Evolutionary conservation across 2,329 filamentous ascomycete genomes (phyloP), one percentile per base, ranked within the genome.

Genomic region (Epichloe sibirici): DNA sequence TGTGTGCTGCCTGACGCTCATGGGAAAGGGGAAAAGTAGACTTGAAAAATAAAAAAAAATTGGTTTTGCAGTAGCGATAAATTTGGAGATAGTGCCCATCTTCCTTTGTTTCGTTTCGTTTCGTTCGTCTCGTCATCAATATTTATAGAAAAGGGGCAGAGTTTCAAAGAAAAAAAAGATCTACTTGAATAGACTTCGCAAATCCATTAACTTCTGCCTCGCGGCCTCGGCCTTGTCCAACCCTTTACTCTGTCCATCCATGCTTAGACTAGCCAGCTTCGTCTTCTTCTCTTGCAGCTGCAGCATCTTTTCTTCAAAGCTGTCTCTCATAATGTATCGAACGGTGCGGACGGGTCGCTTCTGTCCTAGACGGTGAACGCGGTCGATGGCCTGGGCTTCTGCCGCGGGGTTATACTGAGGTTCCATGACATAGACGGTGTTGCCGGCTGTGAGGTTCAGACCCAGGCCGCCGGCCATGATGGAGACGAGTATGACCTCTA

Each of bases 371-470:
- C 90, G 83, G 66, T 95, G 90, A 5, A 98, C 88, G 34, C 93
- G 88, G 65, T 97, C 93, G 7, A 97, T 79, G 2, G 93, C 93
- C 69, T 98, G 93, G 5, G 90, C 88, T 67, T 98, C 91, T 0
- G 90, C 89, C 0, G 90, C 90, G 0, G 93, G 93, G 63, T 98
- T 98, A 72, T 91, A 98, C 64, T 96, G 90, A 5, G 93, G 93
- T 66, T 98, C 93, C 91, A 98, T 97, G 61, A 97, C 86, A 66
- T 93, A 97, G 13, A 94, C 91, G 52, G 81, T 86, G 64, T 83
- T 93, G 35, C 85, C 91, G 0, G 87, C 76, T 0, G 90, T 96
- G 51, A 97, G 73, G 64, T 97, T 97, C 40, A 97, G 81, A 13
- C 91, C 91, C 15, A 96, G 79, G 17, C 93, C 91, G 57, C 91